A percentile compares a stretch with the other conserved stretches of the same genome.
These are phyloP conservation scores for Cyberlindnera saturnus DNA, from an alignment of 805 yeast species.

Conservation along the genomic window DNA sequence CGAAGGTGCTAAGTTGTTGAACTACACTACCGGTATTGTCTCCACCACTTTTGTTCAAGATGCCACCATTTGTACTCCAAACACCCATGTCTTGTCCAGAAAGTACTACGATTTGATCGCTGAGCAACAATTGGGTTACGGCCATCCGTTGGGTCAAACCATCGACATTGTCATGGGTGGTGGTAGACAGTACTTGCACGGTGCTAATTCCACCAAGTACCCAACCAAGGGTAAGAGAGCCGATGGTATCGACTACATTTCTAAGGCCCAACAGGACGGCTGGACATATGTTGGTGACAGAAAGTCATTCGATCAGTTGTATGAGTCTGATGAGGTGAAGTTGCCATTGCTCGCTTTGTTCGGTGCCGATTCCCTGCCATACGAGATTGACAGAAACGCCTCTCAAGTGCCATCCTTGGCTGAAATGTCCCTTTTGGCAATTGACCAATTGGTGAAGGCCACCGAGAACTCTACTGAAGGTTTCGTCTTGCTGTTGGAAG, in stretches of 20 bases:
- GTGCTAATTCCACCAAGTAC: conserved; percentile 30
- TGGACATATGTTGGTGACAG: conserved; percentile 63
- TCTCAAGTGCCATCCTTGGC: conserved; percentile 63
- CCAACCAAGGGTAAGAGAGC: conserved; percentile 50
- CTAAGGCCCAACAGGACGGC: conserved; percentile 53
- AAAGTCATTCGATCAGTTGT: conserved; percentile 44
- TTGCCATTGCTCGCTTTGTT: conserved; percentile 74
- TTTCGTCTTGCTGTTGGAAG: conserved; percentile 80
- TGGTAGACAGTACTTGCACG: conserved; percentile 79
- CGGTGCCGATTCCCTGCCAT: conserved; percentile 71
- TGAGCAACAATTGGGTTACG: conserved; percentile 69
- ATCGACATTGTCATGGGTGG: conserved; percentile 88
- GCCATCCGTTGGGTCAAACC: conserved; percentile 67
- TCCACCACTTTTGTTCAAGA: conserved; percentile 89
- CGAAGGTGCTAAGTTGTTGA: conserved; percentile 79
- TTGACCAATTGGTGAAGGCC: conserved; percentile 60
- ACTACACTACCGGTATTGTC: conserved; percentile 80
- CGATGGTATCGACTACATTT: conserved; percentile 63
- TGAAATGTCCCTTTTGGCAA: conserved; percentile 70
- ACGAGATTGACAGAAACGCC: conserved; percentile 67
- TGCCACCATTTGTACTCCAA: conserved; percentile 89
- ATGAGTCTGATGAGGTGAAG: conserved; percentile 46
- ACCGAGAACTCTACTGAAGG: conserved; percentile 74
- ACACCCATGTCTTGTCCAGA: conserved; percentile 70
- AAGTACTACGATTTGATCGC: conserved; percentile 78